Evolutionary conservation across 2,329 filamentous ascomycete species (phyloP), one percentile per base, ranked within the genome.

Genomic region (Cercospora citrullina): DNA sequence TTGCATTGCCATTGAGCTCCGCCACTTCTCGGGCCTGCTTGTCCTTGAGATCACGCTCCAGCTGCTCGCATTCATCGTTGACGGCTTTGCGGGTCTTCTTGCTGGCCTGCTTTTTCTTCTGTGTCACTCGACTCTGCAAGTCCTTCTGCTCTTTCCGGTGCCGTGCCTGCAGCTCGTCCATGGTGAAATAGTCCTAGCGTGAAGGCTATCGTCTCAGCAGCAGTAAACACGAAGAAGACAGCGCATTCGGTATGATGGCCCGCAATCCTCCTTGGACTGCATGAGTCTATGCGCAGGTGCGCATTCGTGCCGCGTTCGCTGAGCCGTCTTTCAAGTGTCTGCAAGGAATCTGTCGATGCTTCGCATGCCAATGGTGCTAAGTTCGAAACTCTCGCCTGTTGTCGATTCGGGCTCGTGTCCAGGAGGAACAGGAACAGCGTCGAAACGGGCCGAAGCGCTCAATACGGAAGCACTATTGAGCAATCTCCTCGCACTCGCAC

Each of bases 61-160:
- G 79, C 28, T 80, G 77, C 21, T 87, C 86, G 76, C 87, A 89
- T 75, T 90, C 87, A 72, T 89, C 87, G 70, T 88, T 89, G 48
- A 85, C 81, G 39, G 81, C 81, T 72, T 85, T 89, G 60, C 87
- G 84, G 8, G 87, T 89, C 79, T 89, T 90, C 82, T 98, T 99
- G 58, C 91, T 96, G 16, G 95, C 94, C 73, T 91, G 90, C 84
- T 97, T 98, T 85, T 97, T 99, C 86, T 97, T 98, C 81, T 91
- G 93, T 5, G 92, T 97, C 76, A 96, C 89, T 68, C 90, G 89
- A 61, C 88, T 87, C 79, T 96, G 92, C 28, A 99, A 85, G 69
- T 98, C 94, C 74, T 89, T 90, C 79, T 91, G 89, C 81, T 99
- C 94, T 80, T 92, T 95, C 75, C 92, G 89, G 79, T 99, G 95